These are phyloP conservation scores for Geotrichum australiense DNA, from an alignment of 1,139 yeast genomes.

Conservation along the genomic window DNA sequence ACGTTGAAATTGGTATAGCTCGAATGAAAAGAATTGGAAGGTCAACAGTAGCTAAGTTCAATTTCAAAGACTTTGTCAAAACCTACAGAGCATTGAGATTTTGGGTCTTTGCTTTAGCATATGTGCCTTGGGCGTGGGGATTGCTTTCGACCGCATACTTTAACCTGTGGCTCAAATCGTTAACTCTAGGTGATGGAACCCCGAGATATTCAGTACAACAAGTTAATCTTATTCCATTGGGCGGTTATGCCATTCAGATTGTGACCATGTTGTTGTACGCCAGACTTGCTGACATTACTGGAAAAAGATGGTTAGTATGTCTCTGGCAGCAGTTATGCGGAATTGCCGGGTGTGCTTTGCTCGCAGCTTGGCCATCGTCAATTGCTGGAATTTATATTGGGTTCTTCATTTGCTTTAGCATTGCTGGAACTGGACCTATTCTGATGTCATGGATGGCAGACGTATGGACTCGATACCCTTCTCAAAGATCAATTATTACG, in stretches of 20 bases:
- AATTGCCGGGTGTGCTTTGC: conserved; percentile 2
- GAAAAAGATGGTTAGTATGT: conserved; percentile 3
- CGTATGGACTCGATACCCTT: conserved; percentile 7
- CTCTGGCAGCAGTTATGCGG: conserved; percentile 7
- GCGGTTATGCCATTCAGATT: conserved; percentile 9
- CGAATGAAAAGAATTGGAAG: conserved; percentile 23
- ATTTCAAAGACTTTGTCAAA: not conserved
- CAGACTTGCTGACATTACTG: conserved; percentile 7
- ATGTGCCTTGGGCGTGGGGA: conserved; percentile 8
- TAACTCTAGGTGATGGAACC: conserved; percentile 3
- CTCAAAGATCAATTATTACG: conserved; percentile 8
- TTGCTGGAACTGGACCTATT: conserved; percentile 4
- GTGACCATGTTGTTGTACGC: conserved; percentile 9
- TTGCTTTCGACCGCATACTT: conserved; percentile 4
- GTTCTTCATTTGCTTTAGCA: conserved; percentile 4
- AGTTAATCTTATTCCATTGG: conserved; percentile 6
- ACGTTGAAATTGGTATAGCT: conserved; percentile 26
- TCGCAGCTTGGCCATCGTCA: conserved; percentile 7
- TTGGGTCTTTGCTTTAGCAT: conserved; percentile 10
- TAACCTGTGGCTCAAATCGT: conserved; percentile 6
- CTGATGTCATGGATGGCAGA: conserved; percentile 12
- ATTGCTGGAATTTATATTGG: not conserved
- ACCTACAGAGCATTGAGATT: not conserved
- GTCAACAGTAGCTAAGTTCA: not conserved
- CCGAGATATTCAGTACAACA: conserved; percentile 6